phyloP scores from a whole-genome alignment of 192 early-diverging fungal species.

The Backusella circina region DNA sequence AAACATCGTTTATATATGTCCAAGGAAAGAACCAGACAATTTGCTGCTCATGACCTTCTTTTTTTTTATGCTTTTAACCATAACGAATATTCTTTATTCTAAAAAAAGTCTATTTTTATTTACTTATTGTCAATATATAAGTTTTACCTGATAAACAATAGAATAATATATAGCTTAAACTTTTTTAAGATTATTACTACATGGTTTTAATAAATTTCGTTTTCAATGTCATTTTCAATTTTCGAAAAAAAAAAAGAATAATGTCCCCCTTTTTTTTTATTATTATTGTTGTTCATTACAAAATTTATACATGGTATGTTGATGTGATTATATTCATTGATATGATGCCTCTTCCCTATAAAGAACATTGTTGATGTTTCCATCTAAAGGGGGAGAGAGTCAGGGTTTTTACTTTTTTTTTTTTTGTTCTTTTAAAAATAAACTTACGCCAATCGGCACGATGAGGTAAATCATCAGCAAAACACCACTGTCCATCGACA shows the following conservation, averaged over 20 bases:
- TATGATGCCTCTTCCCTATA: slow-evolving; percentile 4
- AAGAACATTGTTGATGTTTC: slow-evolving; percentile 25
- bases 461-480: slow-evolving; percentile 31
- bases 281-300: background rate
- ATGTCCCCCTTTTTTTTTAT: background rate
- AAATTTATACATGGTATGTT: background rate
- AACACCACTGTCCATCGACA: slow-evolving; percentile 37
- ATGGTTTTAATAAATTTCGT: slow-evolving; percentile 7
- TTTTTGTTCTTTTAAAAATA: background rate
- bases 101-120: too few species aligned
- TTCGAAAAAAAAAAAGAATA: too few species aligned
- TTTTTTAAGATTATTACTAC: too few species aligned
- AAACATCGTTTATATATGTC: too few species aligned
- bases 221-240: background rate
- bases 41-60: too few species aligned
- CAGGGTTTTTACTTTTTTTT: background rate
- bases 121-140: slow-evolving; percentile 7
- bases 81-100: background rate
- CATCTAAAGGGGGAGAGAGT: slow-evolving; percentile 11
- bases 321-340: background rate
- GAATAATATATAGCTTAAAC: too few species aligned
- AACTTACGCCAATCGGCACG: slow-evolving; percentile 19
- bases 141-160: slow-evolving; percentile 19
- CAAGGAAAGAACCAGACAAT: too few species aligned
- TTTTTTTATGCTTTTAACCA: too few species aligned